Evolutionary conservation across 1,284 basidiomycete species (phyloP).

Genomic region (Moniliophthora roreri): DNA sequence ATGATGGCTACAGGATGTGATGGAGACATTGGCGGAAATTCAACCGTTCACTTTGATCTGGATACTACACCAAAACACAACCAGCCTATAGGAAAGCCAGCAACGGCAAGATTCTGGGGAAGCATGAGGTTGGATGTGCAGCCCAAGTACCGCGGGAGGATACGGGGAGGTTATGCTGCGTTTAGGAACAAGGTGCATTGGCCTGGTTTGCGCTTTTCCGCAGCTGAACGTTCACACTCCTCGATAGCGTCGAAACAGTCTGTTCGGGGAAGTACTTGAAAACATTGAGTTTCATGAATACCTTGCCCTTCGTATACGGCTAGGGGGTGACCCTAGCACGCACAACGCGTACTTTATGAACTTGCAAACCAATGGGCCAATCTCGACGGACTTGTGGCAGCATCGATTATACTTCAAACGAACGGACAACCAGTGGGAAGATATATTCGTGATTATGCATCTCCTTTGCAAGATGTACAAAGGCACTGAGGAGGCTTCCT

Average conservation of each 20-base stretch:
- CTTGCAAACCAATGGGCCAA: constrained; percentile 80
- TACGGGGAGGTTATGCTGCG: constrained; percentile 81
- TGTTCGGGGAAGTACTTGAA: constrained; percentile 82
- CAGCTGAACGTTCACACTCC: neutral
- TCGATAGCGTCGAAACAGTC: constrained; percentile 13
- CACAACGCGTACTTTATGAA: constrained; percentile 86
- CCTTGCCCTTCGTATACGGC: constrained; percentile 75
- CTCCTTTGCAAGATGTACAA: neutral
- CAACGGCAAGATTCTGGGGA: constrained; percentile 73
- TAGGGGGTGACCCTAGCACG: constrained; percentile 67
- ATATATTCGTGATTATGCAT: constrained; percentile 65
- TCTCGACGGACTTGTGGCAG: constrained; percentile 85
- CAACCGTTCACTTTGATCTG: constrained; percentile 67
- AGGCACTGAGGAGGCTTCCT: constrained; percentile 8
- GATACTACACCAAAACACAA: constrained; percentile 48
- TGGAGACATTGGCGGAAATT: constrained; percentile 84
- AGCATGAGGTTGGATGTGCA: constrained; percentile 68
- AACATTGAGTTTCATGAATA: constrained; percentile 80
- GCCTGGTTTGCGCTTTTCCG: neutral
- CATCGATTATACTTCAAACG: constrained; percentile 80
- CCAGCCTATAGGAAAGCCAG: constrained; percentile 33
- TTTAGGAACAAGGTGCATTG: constrained; percentile 74
- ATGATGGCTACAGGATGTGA: constrained; percentile 78
- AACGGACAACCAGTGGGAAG: constrained; percentile 79
- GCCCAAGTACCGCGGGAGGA: constrained; percentile 55